Evolutionary conservation across 2,329 filamentous ascomycete genomes (phyloP), one percentile per base, ranked within the genome.

Genomic region (Penicillium brasilianum): DNA sequence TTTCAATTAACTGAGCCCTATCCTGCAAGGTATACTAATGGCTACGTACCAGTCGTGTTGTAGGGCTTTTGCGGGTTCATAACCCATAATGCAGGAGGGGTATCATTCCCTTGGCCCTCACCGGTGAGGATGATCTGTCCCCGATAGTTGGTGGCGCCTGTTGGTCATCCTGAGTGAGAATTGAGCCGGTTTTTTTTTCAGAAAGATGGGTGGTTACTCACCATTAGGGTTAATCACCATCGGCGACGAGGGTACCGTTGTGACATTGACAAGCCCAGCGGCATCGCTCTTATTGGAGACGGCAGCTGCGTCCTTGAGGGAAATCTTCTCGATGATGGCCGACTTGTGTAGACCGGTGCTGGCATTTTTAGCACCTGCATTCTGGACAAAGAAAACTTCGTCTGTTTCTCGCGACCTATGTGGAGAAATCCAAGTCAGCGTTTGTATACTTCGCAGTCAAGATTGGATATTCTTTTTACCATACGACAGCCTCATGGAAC

Each of bases 321-420:
- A 65, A 34, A 13, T 66, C 50, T 30, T 66, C 46, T 39, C 65
- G 50, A 8, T 64, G 54, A 39, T 53, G 34, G 50, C 50, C 16
- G 50, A 53, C 20, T 53, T 53, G 50, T 53, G 34, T 55, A 67
- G 49, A 59, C 66, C 30, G 46, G 66, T 25, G 34, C 62, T n/a
- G 58, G 64, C 57, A 25, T 46, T 51, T 51, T 57, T 43, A 11
- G 54, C 50, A 1, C 65, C 65, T 28, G 65, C 65, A 56, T 67
- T 67, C 22, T 67, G 65, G 14, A 65, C 65, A 5, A 67, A 67
- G 34, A 67, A 67, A 0, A 67, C 57, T 28, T 67, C 65, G 10
- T 67, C 64, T 6, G 61, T 67, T 34, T 52, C 41, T 32, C 60
- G 65, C 2, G 54, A 54, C 62, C 50, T 53, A 28, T 2, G 18